Percentiles rank a stretch among this genome's conserved stretches.
phyloP scores from a whole-genome alignment of 805 yeast genomes.

The Candida quercuum region DNA sequence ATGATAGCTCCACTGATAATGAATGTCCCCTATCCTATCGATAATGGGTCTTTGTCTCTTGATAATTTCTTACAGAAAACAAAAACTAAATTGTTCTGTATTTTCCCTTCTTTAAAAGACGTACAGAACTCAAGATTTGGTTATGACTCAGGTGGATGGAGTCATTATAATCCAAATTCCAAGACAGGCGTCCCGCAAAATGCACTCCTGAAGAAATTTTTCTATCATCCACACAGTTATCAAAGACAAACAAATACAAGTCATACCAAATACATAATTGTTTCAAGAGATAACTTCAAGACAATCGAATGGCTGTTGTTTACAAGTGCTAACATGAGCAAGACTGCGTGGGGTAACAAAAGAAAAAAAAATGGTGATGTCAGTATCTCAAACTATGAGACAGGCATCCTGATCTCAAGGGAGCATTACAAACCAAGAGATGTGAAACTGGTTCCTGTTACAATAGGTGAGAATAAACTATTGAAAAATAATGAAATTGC shows the following conservation, averaged over 20 bases:
- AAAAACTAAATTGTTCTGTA: constrained; percentile 30
- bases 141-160: constrained; percentile 41
- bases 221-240: constrained; percentile 24
- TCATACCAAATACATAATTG: constrained; percentile 65
- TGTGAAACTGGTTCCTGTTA: constrained; percentile 36
- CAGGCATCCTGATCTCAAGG: constrained; percentile 44
- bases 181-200: constrained; percentile 31
- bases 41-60: constrained; percentile 10
- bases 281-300: constrained; percentile 44
- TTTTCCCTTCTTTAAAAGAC: constrained; percentile 41
- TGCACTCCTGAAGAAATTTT: constrained; percentile 34
- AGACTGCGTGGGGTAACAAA: constrained; percentile 73
- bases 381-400: constrained; percentile 42
- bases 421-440: constrained; percentile 13
- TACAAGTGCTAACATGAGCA: constrained; percentile 72
- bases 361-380: constrained; percentile 21
- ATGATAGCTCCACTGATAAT: constrained; percentile 16
- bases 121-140: constrained; percentile 39
- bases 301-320: constrained; percentile 62
- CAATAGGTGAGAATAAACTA: constrained; percentile 29
- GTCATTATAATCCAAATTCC: constrained; percentile 36
- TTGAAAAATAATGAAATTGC: constrained; percentile 13
- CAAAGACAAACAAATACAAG: constrained; percentile 36
- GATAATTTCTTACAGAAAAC: constrained; percentile 20
- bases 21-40: constrained; percentile 9